Evolutionary conservation across 257 asterid genomes (phyloP).

Genomic region (Osmanthus fragrans): DNA sequence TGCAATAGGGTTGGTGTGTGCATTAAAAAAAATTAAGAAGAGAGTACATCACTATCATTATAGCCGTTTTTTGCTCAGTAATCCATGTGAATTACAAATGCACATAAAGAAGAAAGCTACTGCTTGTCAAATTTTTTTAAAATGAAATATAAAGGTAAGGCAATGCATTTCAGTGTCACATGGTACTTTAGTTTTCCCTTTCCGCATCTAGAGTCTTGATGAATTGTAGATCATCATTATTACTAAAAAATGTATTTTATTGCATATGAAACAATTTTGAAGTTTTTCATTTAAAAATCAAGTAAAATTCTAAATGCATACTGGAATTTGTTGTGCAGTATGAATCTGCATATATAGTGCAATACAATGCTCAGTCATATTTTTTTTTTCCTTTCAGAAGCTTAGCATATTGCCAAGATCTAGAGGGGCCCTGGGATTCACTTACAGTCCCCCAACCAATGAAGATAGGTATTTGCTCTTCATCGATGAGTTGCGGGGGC

Average conservation of each 20-base stretch:
- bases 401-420: constrained; percentile 98
- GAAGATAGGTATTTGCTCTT: constrained; percentile 98
- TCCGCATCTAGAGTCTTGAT: constrained; percentile 2
- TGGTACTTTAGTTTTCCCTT: constrained; percentile 7
- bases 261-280: neutral
- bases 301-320: neutral
- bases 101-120: constrained; percentile 5
- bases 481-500: constrained; percentile 95
- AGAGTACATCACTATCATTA: neutral
- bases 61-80: neutral
- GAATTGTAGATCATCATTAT: constrained; percentile 11
- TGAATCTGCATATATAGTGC: neutral
- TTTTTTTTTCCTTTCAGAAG: constrained; percentile 42
- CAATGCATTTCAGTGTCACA: constrained; percentile 1
- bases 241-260: constrained; percentile 4
- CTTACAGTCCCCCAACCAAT: constrained; percentile 83
- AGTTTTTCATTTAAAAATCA: neutral
- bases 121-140: neutral
- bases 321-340: neutral
- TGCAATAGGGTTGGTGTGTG: neutral
- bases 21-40: neutral
- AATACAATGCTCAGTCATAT: neutral
- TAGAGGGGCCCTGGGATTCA: constrained; percentile 96
- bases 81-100: neutral
- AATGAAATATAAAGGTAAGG: neutral